A percentile compares a stretch with the other conserved stretches of the same genome.
phyloP scores from a whole-genome alignment of 2,329 filamentous ascomycete genomes.

The Pleomassaria siparia region DNA sequence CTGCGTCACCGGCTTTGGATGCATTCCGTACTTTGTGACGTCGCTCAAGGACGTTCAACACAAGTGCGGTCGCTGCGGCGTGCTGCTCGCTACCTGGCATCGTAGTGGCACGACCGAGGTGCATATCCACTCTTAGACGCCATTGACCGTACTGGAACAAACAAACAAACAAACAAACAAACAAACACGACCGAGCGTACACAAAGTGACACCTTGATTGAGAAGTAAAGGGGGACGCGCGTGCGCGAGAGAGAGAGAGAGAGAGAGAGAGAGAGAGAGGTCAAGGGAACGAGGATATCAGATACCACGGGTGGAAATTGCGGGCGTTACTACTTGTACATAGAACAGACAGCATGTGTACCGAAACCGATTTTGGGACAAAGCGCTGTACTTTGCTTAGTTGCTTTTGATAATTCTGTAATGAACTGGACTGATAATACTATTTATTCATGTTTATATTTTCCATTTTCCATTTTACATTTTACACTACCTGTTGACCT shows the following conservation, averaged over 20 bases:
- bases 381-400: too few relatives aligned
- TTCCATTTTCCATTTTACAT: too few relatives aligned
- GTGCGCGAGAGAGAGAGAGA: neutral
- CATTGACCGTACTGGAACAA: neutral
- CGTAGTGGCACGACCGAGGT: slow-evolving; percentile 51
- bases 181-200: neutral
- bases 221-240: neutral
- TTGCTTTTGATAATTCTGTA: too few relatives aligned
- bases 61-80: slow-evolving; percentile 50
- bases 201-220: neutral
- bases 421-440: too few relatives aligned
- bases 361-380: neutral
- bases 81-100: slow-evolving; percentile 52
- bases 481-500: too few relatives aligned
- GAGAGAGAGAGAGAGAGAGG: neutral
- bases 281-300: neutral
- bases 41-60: slow-evolving; percentile 53
- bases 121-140: slow-evolving; percentile 39
- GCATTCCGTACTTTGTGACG: slow-evolving; percentile 52
- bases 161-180: too few relatives aligned
- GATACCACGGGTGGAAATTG: slow-evolving; percentile 1
- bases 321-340: neutral
- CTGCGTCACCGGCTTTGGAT: slow-evolving; percentile 48
- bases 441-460: too few relatives aligned
- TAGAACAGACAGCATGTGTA: neutral